Percentiles rank a stretch among this genome's conserved stretches.
These are phyloP conservation scores for Hordeum pubiflorum DNA, from an alignment of 202 grass and related monocot species.

Conservation along the genomic window DNA sequence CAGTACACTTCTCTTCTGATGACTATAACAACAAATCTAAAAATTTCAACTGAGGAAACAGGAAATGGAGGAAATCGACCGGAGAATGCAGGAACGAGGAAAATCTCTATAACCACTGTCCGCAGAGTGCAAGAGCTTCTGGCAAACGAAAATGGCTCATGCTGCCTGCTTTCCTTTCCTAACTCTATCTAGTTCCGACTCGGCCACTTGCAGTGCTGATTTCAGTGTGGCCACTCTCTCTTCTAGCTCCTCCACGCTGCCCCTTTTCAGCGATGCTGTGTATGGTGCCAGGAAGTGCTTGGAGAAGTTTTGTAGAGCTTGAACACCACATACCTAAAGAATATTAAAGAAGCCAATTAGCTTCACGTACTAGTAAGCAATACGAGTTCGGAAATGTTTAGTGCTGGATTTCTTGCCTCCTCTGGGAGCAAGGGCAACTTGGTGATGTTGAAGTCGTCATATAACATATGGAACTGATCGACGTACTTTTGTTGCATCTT, in stretches of 20 bases:
- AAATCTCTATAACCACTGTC: constrained; percentile 15
- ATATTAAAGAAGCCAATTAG: neutral
- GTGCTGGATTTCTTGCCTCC: constrained; percentile 44
- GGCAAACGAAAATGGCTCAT: constrained; percentile 24
- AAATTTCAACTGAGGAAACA: neutral
- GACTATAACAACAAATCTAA: constrained; percentile 31
- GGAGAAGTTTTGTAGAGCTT: constrained; percentile 80
- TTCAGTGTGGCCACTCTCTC: constrained; percentile 55
- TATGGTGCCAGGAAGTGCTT: constrained; percentile 67
- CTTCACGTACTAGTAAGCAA: neutral
- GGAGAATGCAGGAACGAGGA: constrained; percentile 22
- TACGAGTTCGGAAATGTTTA: neutral
- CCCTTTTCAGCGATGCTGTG: constrained; percentile 46
- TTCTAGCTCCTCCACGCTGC: constrained; percentile 69
- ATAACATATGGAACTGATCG: constrained; percentile 91
- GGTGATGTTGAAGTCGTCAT: constrained; percentile 95
- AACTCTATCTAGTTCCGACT: constrained; percentile 69
- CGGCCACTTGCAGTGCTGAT: constrained; percentile 49
- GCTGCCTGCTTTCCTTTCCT: constrained; percentile 69
- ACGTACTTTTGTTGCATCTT: constrained; percentile 98
- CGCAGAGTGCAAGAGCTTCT: neutral
- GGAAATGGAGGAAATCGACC: constrained; percentile 8
- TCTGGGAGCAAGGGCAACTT: constrained; percentile 94
- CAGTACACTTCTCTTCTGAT: constrained; percentile 14
- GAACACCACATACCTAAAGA: constrained; percentile 79